Percentiles rank a stretch among this genome's conserved stretches.
Conservation (phyloP, 257 asterid species). For the Leonotis leonurus region DNA sequence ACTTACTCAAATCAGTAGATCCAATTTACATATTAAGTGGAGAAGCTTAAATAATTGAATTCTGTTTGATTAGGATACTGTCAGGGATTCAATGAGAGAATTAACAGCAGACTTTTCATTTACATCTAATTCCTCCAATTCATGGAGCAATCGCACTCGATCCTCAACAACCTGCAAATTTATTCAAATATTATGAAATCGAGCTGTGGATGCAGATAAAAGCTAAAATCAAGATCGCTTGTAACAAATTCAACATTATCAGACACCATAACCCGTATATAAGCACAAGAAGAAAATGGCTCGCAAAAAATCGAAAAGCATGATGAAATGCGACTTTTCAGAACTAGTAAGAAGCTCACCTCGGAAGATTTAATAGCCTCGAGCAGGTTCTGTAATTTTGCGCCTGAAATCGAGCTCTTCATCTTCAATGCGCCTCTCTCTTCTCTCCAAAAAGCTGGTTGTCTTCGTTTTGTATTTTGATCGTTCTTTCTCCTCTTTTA, state of each 20-base stretch:
- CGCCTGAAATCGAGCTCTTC: constrained; percentile 36
- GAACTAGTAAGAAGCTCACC: constrained; percentile 34
- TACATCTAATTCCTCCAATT: constrained; percentile 48
- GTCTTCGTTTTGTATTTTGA: constrained; percentile 1
- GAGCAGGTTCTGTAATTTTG: constrained; percentile 40
- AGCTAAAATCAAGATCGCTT: not conserved
- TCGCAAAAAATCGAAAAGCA: not conserved
- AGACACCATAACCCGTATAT: not conserved
- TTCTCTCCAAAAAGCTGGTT: not conserved
- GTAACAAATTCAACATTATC: not conserved
- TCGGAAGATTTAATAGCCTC: constrained; percentile 65
- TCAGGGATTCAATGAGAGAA: constrained; percentile 44
- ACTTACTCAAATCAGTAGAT: not conserved
- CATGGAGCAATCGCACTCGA: constrained; percentile 62
- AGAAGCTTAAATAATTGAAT: not conserved
- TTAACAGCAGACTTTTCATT: constrained; percentile 47
- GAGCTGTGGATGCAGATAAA: not conserved
- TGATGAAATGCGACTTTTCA: not conserved
- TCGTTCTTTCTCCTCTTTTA: no score
- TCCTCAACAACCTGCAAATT: constrained; percentile 78
- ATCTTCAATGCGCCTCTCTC: constrained; percentile 11
- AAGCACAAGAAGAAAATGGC: not conserved
- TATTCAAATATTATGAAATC: not conserved
- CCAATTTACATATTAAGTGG: not conserved
- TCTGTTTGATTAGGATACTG: constrained; percentile 50